Evolutionary conservation across 2,329 filamentous ascomycete genomes (phyloP), one percentile per base, ranked within the genome.

Genomic region (Aspergillus fijiensis): DNA sequence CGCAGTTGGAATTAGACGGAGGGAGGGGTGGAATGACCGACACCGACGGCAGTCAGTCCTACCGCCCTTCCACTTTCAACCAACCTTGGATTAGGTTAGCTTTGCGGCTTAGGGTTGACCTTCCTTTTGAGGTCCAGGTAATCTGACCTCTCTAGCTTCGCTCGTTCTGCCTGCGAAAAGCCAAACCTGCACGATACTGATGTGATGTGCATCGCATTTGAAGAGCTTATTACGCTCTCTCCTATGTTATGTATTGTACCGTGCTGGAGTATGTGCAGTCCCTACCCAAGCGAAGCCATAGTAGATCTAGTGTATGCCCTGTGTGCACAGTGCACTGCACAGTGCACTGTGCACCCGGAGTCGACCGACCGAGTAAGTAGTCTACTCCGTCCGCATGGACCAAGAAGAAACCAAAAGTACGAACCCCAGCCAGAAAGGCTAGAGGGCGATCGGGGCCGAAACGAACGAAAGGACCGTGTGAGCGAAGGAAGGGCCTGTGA

Each of bases 51-150:
- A 35, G 33, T 27, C 27, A 27, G 27, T 27, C 27, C 27, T 27
- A 27, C 27, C 27, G 27, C 27, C 27, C 27, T 27, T 27, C 27
- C 27, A 27, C 27, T 27, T 7, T 6, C 25, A 27, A 27, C 25
- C 25, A 27, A 27, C 25, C 6, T 7, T 27, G 25, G 25, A 11
- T 35, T 11, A 35, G 51, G 51, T 54, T 55, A 55, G 39, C 25
- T 48, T 55, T 55, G 52, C 35, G 35, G 42, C 25, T 55, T 55
- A 55, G 53, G 53, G 45, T 55, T 55, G 35, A 42, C 33, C 27
- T 42, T 55, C 16, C 14, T 42, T 16, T n/a, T 1, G 6, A n/a
- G 14, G 19, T 55, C 42, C 48, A 33, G 16, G 10, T 49, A 33
- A 33, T 55, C 25, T 29, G 27, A 55, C 52, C 33, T 35, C 33